A percentile compares a stretch with the other conserved stretches of the same genome.
These are phyloP conservation scores for Taiozyma sp. DNA, from an alignment of 1,139 yeast species.

Conservation along the genomic window DNA sequence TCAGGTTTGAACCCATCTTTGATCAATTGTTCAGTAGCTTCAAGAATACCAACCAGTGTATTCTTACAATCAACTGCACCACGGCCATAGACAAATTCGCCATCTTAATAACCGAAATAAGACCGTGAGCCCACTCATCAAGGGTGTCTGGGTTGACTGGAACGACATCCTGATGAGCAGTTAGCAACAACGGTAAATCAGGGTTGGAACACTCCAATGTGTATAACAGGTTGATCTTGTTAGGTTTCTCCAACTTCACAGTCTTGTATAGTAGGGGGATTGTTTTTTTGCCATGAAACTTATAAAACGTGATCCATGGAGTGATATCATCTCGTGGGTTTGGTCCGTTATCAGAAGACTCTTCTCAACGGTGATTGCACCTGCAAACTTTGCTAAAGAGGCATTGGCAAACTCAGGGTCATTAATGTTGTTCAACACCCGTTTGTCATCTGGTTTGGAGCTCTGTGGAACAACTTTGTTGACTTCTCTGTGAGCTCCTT, in stretches of 20 bases:
- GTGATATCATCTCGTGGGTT: conserved; percentile 36
- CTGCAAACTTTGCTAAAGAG: conserved; percentile 41
- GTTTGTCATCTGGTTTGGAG: background rate
- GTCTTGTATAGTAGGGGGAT: conserved; percentile 49
- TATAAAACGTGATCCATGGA: conserved; percentile 36
- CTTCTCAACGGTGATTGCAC: conserved; percentile 37
- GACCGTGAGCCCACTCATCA: conserved; percentile 62
- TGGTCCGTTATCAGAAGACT: conserved; percentile 42
- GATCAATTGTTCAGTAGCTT: conserved; percentile 44
- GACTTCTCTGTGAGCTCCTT: background rate
- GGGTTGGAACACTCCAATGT: conserved; percentile 60
- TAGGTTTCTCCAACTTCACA: conserved; percentile 50
- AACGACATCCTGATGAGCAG: no score
- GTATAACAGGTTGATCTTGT: conserved; percentile 64
- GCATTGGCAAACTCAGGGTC: conserved; percentile 36
- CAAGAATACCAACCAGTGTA: conserved; percentile 49
- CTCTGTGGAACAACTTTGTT: background rate
- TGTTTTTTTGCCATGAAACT: no score
- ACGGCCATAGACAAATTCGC: conserved; percentile 48
- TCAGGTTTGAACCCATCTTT: conserved; percentile 38
- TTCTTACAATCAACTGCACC: conserved; percentile 66
- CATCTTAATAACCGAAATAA: conserved; percentile 60
- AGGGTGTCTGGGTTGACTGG: conserved; percentile 61
- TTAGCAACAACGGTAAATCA: conserved; percentile 56
- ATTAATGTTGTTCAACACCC: conserved; percentile 5